Percentiles rank a stretch among this genome's conserved stretches.
Conservation (phyloP, 176 grass and related monocot species). For the Calamus simplicifolius region DNA sequence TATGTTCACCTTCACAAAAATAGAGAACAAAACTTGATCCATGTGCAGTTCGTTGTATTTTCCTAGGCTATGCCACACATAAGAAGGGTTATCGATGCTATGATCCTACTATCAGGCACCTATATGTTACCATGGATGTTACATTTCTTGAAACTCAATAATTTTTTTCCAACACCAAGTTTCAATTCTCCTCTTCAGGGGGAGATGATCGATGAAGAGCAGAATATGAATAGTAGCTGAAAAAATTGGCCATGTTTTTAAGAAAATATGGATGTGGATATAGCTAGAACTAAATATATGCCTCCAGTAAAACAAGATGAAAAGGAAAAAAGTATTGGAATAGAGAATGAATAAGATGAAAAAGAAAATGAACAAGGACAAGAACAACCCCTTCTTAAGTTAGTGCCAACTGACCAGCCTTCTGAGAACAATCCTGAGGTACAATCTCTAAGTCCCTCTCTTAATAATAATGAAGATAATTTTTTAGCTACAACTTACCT, state of each 20-base stretch:
- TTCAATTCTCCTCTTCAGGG: not conserved
- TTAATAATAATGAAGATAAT: not conserved
- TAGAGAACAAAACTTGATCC: not conserved
- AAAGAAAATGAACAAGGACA: too few relatives aligned
- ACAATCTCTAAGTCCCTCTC: too few relatives aligned
- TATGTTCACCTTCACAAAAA: slow-evolving; percentile 3
- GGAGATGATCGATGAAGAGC: not conserved
- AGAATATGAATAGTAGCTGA: too few relatives aligned
- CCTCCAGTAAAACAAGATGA: too few relatives aligned
- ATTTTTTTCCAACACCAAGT: not conserved
- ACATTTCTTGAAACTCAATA: not conserved
- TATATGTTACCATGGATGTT: slow-evolving; percentile 2
- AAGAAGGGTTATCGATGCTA: slow-evolving; percentile 1
- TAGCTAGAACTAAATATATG: too few relatives aligned
- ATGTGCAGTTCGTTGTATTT: not conserved
- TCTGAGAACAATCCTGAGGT: not conserved
- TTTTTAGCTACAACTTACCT: not conserved
- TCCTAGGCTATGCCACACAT: not conserved
- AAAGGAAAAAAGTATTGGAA: too few relatives aligned
- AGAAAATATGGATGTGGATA: too few relatives aligned
- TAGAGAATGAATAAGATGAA: too few relatives aligned
- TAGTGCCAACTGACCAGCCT: not conserved
- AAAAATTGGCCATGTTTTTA: too few relatives aligned
- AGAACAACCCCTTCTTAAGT: too few relatives aligned
- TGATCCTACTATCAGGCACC: not conserved